Evolutionary conservation across 345 rosid species (phyloP).

Genomic region (Crucihimalaya himalaica): DNA sequence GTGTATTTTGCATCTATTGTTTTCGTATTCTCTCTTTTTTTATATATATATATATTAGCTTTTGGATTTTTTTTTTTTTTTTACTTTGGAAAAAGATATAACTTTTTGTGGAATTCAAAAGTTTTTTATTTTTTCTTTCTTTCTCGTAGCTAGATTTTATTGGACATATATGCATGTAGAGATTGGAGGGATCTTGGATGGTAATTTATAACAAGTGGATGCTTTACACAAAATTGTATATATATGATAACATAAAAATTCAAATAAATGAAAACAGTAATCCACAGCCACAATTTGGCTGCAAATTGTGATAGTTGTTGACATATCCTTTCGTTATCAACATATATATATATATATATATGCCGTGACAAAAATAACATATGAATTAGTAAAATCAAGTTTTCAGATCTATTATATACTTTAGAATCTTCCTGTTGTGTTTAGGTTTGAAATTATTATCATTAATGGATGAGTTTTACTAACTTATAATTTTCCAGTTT

Average conservation of each 20-base stretch:
- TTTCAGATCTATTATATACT: background rate
- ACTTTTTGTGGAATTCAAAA: conserved; percentile 23
- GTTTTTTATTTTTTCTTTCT: conserved; percentile 1
- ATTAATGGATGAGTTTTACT: background rate
- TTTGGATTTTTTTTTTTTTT: conserved; percentile 25
- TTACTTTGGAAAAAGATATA: conserved; percentile 4
- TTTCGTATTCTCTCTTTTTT: conserved; percentile 4
- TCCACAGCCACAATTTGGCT: background rate
- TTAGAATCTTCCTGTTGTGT: background rate
- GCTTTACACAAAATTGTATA: background rate
- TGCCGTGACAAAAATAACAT: background rate
- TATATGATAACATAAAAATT: background rate
- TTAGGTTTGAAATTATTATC: background rate
- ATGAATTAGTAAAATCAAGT: background rate
- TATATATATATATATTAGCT: background rate
- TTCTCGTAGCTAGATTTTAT: conserved; percentile 4
- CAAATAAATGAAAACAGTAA: background rate
- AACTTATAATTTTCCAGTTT: background rate
- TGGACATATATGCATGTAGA: conserved; percentile 28
- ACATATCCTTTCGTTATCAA: background rate
- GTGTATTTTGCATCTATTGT: conserved; percentile 35
- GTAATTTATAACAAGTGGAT: background rate
- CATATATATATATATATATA: background rate
- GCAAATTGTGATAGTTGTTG: background rate
- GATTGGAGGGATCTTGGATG: conserved; percentile 7